Percentiles rank a stretch among this genome's conserved stretches.
Evolutionary conservation across 164 flowering plant genomes (phyloP).

Genomic region (Berberis vulgaris): DNA sequence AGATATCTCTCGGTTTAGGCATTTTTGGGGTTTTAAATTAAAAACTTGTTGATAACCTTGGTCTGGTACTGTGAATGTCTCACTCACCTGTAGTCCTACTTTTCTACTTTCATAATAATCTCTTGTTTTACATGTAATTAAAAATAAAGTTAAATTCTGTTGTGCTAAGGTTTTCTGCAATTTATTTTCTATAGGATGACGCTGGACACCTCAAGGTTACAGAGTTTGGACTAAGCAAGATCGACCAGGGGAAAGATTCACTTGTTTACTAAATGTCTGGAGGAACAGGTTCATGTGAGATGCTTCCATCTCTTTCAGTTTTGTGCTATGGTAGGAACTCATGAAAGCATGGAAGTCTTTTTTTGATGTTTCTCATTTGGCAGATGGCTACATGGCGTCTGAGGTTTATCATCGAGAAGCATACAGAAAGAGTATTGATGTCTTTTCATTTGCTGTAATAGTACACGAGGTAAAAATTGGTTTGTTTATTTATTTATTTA

Average conservation of each 20-base stretch:
- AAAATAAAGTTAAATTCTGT: too few relatives aligned
- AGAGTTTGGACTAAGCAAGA: slow-evolving; percentile 57
- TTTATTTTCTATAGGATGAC: slow-evolving; percentile 43
- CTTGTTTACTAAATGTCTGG: slow-evolving; percentile 57
- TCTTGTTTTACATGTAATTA: too few relatives aligned
- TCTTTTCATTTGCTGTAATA: slow-evolving; percentile 54
- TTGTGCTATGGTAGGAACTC: not conserved
- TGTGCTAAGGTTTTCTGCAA: too few relatives aligned
- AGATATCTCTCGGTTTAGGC: too few relatives aligned
- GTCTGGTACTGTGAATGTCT: too few relatives aligned
- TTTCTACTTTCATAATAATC: too few relatives aligned
- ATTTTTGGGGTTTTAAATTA: too few relatives aligned
- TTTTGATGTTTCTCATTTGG: slow-evolving; percentile 3
- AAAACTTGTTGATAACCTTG: too few relatives aligned
- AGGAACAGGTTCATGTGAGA: slow-evolving; percentile 55
- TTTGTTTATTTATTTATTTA: too few relatives aligned
- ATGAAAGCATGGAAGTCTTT: too few relatives aligned
- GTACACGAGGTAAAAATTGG: slow-evolving; percentile 36
- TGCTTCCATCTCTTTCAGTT: not conserved
- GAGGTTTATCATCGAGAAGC: slow-evolving; percentile 59
- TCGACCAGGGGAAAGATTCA: slow-evolving; percentile 40
- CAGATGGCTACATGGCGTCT: slow-evolving; percentile 65
- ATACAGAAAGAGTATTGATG: slow-evolving; percentile 60
- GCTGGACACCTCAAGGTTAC: slow-evolving; percentile 49
- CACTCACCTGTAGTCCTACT: too few relatives aligned